phyloP scores from a whole-genome alignment of 176 grass and related monocot genomes.

The Phoenix roebelenii region DNA sequence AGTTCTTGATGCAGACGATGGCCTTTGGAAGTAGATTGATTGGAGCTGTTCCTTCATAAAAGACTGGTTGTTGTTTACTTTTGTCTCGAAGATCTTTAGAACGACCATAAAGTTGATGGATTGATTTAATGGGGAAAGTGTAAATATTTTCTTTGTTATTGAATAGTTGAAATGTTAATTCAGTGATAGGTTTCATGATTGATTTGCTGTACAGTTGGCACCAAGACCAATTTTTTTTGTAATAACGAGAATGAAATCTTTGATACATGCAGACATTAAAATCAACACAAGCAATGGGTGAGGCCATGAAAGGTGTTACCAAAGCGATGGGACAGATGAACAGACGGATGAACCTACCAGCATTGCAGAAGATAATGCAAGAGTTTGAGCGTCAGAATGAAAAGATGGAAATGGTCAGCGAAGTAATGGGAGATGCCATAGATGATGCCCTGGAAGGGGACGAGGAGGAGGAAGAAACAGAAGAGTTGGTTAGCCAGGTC shows the following conservation, averaged over 20 bases:
- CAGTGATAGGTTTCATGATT: too few species aligned
- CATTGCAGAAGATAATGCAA: slow-evolving; percentile 58
- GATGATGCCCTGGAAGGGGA: slow-evolving; percentile 72
- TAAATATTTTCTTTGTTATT: too few species aligned
- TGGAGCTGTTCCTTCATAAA: too few species aligned
- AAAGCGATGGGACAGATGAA: slow-evolving; percentile 78
- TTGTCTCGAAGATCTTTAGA: too few species aligned
- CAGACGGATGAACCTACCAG: slow-evolving; percentile 61
- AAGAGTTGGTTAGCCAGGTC: slow-evolving; percentile 69
- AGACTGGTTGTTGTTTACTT: too few species aligned
- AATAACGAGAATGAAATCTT: neutral
- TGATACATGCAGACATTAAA: slow-evolving; percentile 45
- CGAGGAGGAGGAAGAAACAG: slow-evolving; percentile 76
- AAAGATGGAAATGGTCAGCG: slow-evolving; percentile 64
- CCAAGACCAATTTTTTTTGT: too few species aligned
- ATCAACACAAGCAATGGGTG: slow-evolving; percentile 86
- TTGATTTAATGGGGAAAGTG: too few species aligned
- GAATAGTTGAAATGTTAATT: too few species aligned
- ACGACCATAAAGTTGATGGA: too few species aligned
- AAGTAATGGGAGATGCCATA: slow-evolving; percentile 62
- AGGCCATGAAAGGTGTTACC: slow-evolving; percentile 78
- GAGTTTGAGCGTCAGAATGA: slow-evolving; percentile 78
- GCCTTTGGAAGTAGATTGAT: too few species aligned
- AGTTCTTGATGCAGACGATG: too few species aligned
- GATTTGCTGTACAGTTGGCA: too few species aligned